Evolutionary conservation across 2,329 filamentous ascomycete species (phyloP).

Genomic region (Penicillium sp.): DNA sequence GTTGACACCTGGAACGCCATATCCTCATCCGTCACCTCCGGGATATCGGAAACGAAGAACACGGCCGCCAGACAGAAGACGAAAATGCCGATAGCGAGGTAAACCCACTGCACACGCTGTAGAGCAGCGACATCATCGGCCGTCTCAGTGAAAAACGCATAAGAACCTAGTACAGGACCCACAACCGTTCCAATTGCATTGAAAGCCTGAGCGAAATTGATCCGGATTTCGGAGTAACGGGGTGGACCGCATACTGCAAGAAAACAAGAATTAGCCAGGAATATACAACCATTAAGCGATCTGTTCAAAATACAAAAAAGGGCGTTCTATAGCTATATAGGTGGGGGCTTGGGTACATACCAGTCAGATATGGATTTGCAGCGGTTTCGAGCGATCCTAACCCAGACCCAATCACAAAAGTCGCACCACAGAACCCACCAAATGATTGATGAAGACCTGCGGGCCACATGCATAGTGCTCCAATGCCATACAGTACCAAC

Average conservation of each 20-base stretch:
- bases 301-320: too few species aligned
- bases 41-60: conserved; percentile 68
- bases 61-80: conserved; percentile 64
- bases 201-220: conserved; percentile 76
- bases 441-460: conserved; percentile 72
- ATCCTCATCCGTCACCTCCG: conserved; percentile 71
- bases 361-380: conserved; percentile 72
- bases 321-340: too few species aligned
- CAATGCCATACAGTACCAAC: conserved; percentile 66
- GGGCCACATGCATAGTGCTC: conserved; percentile 83
- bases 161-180: conserved; percentile 70
- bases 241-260: conserved; percentile 68
- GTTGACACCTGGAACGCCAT: conserved; percentile 63
- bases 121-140: conserved; percentile 59
- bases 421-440: conserved; percentile 67
- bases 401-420: conserved; percentile 73
- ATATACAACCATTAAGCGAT: too few species aligned
- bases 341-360: conserved; percentile 25
- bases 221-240: conserved; percentile 70
- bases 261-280: conserved; percentile 15
- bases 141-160: conserved; percentile 69
- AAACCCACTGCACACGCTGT: conserved; percentile 73
- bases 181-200: conserved; percentile 74
- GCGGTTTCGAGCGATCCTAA: conserved; percentile 74
- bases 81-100: conserved; percentile 74